These are phyloP conservation scores for Cutaneotrichosporon spelunceum DNA, from an alignment of 1,284 basidiomycete genomes.

Conservation along the genomic window DNA sequence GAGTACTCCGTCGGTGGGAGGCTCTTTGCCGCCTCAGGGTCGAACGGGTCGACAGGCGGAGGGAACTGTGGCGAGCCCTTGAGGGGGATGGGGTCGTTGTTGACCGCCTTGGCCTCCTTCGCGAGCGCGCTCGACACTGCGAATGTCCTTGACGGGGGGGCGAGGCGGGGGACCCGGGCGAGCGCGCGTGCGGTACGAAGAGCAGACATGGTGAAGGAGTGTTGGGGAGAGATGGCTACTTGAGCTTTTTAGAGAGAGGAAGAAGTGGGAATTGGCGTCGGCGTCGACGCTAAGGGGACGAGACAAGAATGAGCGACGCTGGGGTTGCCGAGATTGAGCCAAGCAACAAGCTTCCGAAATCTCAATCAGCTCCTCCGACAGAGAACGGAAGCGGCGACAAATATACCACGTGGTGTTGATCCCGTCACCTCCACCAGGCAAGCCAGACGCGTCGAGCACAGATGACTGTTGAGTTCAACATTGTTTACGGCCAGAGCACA, in stretches of 20 bases:
- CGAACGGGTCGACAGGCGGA: slow-evolving; percentile 42
- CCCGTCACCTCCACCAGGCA: background rate
- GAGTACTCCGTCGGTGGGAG: slow-evolving; percentile 29
- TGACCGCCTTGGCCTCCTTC: slow-evolving; percentile 12
- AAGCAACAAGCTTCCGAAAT: background rate
- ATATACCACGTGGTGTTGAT: background rate
- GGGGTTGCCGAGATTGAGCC: background rate
- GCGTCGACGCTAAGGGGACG: background rate
- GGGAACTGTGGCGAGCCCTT: slow-evolving; percentile 38
- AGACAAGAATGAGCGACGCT: background rate
- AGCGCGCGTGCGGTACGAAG: slow-evolving; percentile 20
- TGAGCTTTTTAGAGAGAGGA: background rate
- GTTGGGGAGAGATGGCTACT: background rate
- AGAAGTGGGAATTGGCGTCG: background rate
- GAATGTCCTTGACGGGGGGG: slow-evolving; percentile 14
- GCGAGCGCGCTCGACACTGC: slow-evolving; percentile 8
- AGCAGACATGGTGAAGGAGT: slow-evolving; percentile 16
- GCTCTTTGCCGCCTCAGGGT: slow-evolving; percentile 14
- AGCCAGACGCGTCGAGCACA: background rate
- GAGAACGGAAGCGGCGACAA: background rate
- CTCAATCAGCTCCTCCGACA: background rate
- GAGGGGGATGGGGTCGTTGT: slow-evolving; percentile 4
- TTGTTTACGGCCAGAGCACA: background rate
- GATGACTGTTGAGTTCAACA: background rate
- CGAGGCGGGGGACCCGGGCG: slow-evolving; percentile 3